Conservation (phyloP, 2,329 filamentous ascomycete species). For the Akanthomyces lecanii region DNA sequence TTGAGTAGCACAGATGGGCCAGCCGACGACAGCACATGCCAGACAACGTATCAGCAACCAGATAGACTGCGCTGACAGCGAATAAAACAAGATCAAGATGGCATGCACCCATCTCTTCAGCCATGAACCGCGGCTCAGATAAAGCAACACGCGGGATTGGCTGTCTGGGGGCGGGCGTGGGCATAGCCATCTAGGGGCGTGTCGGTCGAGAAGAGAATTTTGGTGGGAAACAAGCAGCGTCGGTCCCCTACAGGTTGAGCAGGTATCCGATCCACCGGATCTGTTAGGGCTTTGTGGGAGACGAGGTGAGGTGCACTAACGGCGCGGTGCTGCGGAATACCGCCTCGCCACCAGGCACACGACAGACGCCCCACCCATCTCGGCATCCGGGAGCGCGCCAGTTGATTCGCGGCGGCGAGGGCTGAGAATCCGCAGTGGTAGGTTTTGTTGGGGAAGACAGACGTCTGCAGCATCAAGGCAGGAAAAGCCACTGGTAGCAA, state of each 20-base stretch:
- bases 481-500: neutral
- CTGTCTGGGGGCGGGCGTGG: neutral
- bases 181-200: neutral
- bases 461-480: neutral
- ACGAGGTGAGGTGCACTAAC: neutral
- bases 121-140: neutral
- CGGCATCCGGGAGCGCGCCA: constrained; percentile 13
- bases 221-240: constrained; percentile 3
- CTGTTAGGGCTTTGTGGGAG: neutral
- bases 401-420: constrained; percentile 12
- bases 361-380: constrained; percentile 15
- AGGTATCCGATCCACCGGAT: neutral
- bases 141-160: neutral
- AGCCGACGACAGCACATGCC: neutral
- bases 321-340: neutral
- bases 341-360: constrained; percentile 6
- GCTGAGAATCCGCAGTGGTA: neutral
- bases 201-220: neutral
- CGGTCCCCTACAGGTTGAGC: neutral
- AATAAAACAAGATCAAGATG: neutral
- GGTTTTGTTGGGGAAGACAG: constrained; percentile 13
- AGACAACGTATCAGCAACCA: neutral
- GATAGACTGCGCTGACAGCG: too few relatives aligned
- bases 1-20: neutral
- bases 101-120: neutral